A percentile compares a stretch with the other conserved stretches of the same genome.
Evolutionary conservation across 2,329 filamentous ascomycete species (phyloP).

Genomic region (Colletotrichum salicis): DNA sequence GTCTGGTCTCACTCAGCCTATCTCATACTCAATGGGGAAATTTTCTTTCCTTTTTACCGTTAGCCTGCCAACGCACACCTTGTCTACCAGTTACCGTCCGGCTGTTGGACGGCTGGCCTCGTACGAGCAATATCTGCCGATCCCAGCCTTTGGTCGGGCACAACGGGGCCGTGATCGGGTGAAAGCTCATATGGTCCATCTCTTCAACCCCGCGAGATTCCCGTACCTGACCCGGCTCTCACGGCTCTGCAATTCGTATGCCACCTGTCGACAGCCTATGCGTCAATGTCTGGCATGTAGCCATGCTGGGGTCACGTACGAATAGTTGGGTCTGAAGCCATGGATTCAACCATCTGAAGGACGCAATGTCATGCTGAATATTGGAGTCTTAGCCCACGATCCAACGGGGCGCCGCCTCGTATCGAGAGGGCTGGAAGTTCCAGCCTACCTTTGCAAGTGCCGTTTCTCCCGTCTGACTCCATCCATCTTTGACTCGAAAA

Average conservation of each 20-base stretch:
- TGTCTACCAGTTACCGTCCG: conserved; percentile 7
- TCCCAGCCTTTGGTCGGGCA: conserved; percentile 21
- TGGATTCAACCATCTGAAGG: conserved; percentile 16
- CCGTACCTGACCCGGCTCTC: not conserved
- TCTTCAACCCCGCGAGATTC: not conserved
- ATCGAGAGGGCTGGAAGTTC: conserved; percentile 8
- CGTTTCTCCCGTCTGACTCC: conserved; percentile 16
- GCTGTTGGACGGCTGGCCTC: not conserved
- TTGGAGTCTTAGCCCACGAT: conserved; percentile 3
- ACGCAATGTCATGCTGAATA: conserved; percentile 1
- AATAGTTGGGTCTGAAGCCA: not conserved
- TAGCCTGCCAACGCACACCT: conserved; percentile 31
- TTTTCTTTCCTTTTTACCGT: conserved; percentile 9
- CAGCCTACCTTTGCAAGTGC: conserved; percentile 8
- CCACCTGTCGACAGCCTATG: conserved; percentile 9
- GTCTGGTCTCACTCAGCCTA: conserved; percentile 31
- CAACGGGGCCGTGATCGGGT: conserved; percentile 1
- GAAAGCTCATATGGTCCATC: conserved; percentile 2
- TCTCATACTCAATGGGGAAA: conserved; percentile 8
- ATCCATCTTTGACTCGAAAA: not conserved
- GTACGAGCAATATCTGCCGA: conserved; percentile 18
- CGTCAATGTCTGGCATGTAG: not conserved
- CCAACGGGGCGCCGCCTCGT: conserved; percentile 21
- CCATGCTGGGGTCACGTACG: not conserved
- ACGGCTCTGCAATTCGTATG: not conserved